Percentiles rank a stretch among this genome's conserved stretches.
These are phyloP conservation scores for Ogataea degrootiae DNA, from an alignment of 805 yeast species.

Conservation along the genomic window DNA sequence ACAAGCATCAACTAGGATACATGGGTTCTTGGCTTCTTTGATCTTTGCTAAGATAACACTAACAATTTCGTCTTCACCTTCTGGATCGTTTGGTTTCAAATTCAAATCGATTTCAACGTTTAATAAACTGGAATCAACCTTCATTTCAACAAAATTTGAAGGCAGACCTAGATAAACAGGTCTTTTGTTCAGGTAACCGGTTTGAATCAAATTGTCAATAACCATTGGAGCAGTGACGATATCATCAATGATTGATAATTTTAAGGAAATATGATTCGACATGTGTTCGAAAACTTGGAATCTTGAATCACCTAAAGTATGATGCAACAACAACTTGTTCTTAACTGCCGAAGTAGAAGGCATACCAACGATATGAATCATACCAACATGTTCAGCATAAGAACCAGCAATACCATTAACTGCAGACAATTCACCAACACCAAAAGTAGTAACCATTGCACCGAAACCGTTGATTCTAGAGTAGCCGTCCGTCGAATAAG, in stretches of 20 bases:
- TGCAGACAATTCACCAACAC: conserved; percentile 86
- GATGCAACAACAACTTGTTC: conserved; percentile 70
- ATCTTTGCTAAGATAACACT: conserved; percentile 49
- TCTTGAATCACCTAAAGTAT: conserved; percentile 80
- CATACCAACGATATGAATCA: conserved; percentile 80
- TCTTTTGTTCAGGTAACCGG: conserved; percentile 66
- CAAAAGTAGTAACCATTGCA: conserved; percentile 77
- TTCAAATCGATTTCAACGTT: conserved; percentile 61
- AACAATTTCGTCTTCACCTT: conserved; percentile 60
- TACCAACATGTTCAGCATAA: conserved; percentile 84
- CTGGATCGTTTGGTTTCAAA: conserved; percentile 52
- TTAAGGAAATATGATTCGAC: conserved; percentile 67
- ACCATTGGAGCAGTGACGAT: conserved; percentile 60
- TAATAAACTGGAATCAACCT: conserved; percentile 52
- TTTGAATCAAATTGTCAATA: conserved; percentile 70
- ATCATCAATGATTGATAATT: conserved; percentile 62
- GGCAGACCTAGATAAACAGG: conserved; percentile 84
- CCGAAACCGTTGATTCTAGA: conserved; percentile 75
- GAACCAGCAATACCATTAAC: conserved; percentile 85
- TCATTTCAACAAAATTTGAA: conserved; percentile 69
- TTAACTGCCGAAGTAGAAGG: conserved; percentile 74
- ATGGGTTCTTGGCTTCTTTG: conserved; percentile 57
- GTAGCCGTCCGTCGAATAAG: conserved; percentile 87
- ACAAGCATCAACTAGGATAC: conserved; percentile 83
- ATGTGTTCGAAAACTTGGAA: conserved; percentile 74